Conservation (phyloP, 331 rosid genomes). For the Prunus yedoensis region DNA sequence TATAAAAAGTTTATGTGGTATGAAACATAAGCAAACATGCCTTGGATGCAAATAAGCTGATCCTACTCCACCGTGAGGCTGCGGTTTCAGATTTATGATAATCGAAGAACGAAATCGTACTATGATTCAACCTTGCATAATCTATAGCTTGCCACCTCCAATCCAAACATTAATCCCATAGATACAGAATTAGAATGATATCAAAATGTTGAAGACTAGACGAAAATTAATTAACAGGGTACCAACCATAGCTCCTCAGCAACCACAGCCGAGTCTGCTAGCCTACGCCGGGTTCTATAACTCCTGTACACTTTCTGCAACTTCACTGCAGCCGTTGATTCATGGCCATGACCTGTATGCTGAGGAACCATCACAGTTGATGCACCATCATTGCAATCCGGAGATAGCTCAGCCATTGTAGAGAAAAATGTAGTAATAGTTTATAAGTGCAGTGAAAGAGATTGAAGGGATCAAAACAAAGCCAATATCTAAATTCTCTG, state of each 20-base stretch:
- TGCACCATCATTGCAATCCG: background rate
- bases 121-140: conserved; percentile 22
- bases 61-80: conserved; percentile 23
- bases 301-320: conserved; percentile 30
- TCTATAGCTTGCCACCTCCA: conserved; percentile 32
- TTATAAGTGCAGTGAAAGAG: no score
- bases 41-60: conserved; percentile 25
- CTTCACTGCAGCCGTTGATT: conserved; percentile 24
- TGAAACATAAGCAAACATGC: background rate
- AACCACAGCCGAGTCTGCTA: conserved; percentile 24
- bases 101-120: conserved; percentile 23
- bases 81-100: conserved; percentile 23
- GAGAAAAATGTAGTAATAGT: background rate
- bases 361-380: background rate
- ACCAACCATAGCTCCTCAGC: conserved; percentile 26
- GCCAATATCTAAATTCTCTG: no score
- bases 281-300: conserved; percentile 20
- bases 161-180: background rate
- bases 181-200: background rate
- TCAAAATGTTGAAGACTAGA: background rate
- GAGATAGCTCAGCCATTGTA: background rate
- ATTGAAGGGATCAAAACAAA: no score
- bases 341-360: background rate
- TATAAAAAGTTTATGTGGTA: background rate
- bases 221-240: background rate